Base-by-base conservation (phyloP, 176 grass and related monocot genomes). In the Bromus sterilis region DNA sequence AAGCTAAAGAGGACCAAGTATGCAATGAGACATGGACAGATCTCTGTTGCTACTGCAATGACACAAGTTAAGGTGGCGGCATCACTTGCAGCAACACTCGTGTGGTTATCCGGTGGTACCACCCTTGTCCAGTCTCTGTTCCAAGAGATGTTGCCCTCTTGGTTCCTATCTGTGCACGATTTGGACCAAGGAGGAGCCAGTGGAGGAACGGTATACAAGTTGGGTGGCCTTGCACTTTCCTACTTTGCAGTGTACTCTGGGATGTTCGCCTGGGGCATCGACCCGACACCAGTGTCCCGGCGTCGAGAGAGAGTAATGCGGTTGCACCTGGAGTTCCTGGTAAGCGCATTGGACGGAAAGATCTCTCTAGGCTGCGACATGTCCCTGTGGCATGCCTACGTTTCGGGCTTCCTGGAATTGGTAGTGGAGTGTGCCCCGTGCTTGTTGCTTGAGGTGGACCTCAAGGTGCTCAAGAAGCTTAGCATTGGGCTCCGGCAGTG, bases 71-170 rank as follows among this genome's bases (percentile, higher is more conserved):
- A 94, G 83, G 90, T 93, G 51, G 92, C 90, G 1, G 92, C 92
- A 6, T 89, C 90, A 25, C 88, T 94, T 2, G 92, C 90, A 36
- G 95, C 95, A 0, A 94, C 86, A 10, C 91, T 98, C 3, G 84
- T 98, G 26, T 98, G 95, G 95, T 68, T 98, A 67, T 91, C 95
- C 1, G 92, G 95, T 2, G 95, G 95, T 26, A 93, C 90, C 24
- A 82, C 92, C 4, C 84, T 98, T 3, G 88, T 92, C 34, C 95
- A 98, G 78, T 91, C 86, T 41, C 82, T 98, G 37, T 77, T 98
- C 59, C 95, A 98, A 79, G 95, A 98, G 86, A 94, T 94, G 75
- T 82, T 98, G 30, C 95, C 95, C 41, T 98, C 95, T 10, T 98
- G 92, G 95, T 94, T 98, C 79, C 71, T 98, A 14, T 81, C 86